phyloP scores from a whole-genome alignment of 345 rosid genomes.

The Erodium maritimum region DNA sequence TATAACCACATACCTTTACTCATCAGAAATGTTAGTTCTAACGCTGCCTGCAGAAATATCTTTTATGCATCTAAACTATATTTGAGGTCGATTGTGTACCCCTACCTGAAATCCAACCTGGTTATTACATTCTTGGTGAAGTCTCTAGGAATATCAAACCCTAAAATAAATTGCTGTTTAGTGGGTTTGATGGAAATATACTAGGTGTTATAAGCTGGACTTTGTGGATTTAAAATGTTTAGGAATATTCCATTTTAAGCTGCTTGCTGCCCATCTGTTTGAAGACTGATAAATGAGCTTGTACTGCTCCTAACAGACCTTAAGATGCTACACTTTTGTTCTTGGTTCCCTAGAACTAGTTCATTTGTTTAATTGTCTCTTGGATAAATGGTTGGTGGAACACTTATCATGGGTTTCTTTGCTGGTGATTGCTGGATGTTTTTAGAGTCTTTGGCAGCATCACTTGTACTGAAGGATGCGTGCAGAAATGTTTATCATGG shows the following conservation, averaged over 20 bases:
- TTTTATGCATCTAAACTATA: background rate
- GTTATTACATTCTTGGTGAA: no score
- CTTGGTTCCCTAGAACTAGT: background rate
- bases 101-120: no score
- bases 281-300: background rate
- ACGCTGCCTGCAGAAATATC: background rate
- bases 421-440: background rate
- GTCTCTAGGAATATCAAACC: background rate
- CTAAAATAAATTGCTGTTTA: background rate
- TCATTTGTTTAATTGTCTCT: background rate
- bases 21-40: background rate
- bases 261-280: background rate
- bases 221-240: background rate
- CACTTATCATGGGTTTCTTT: background rate
- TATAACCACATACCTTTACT: background rate
- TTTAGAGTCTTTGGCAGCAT: no score
- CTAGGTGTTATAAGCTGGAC: background rate
- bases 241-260: background rate
- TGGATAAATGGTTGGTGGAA: background rate
- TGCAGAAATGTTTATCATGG: no score
- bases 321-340: background rate
- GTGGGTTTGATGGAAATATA: background rate
- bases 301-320: background rate
- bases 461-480: no score
- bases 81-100: background rate